Percentiles rank a stretch among this genome's conserved stretches.
phyloP scores from a whole-genome alignment of 2,329 filamentous ascomycete species.

The Microsporum ferrugineum region DNA sequence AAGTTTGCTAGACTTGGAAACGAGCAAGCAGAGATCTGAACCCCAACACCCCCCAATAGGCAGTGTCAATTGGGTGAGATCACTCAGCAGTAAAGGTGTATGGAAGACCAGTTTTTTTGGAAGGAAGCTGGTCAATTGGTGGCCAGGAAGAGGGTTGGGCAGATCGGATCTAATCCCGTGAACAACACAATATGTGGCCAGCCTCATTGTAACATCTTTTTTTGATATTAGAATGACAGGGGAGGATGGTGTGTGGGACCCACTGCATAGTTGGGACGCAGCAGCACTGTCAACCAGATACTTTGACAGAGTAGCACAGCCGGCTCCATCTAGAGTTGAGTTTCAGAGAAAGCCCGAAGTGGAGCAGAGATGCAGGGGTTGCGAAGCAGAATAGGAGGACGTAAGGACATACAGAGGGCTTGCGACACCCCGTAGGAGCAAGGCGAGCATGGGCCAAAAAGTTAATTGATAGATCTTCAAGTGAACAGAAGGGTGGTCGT shows the following conservation, averaged over 20 bases:
- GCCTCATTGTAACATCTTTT: neutral
- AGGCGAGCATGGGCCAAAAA: constrained; percentile 4
- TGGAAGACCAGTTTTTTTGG: neutral
- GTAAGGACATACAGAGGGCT: constrained; percentile 2
- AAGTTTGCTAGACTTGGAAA: neutral
- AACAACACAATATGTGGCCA: constrained; percentile 13
- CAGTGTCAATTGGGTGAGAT: neutral
- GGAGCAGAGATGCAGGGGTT: constrained; percentile 9
- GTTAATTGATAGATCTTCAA: constrained; percentile 7
- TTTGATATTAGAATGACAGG: constrained; percentile 1
- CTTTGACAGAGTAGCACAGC: constrained; percentile 20
- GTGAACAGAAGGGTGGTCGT: constrained; percentile 19
- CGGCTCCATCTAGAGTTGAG: constrained; percentile 18
- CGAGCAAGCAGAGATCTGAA: neutral
- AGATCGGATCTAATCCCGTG: constrained; percentile 13
- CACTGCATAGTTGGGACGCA: neutral
- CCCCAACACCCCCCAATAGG: neutral
- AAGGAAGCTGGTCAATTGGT: neutral
- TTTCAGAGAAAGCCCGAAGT: constrained; percentile 4
- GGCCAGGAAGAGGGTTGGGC: neutral
- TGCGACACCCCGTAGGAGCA: constrained; percentile 4
- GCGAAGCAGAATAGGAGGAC: constrained; percentile 7
- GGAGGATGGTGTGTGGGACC: neutral
- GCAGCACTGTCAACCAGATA: neutral
- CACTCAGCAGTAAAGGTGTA: neutral